phyloP scores from a whole-genome alignment of 1,284 basidiomycete species.

The Naganishia cerealis region DNA sequence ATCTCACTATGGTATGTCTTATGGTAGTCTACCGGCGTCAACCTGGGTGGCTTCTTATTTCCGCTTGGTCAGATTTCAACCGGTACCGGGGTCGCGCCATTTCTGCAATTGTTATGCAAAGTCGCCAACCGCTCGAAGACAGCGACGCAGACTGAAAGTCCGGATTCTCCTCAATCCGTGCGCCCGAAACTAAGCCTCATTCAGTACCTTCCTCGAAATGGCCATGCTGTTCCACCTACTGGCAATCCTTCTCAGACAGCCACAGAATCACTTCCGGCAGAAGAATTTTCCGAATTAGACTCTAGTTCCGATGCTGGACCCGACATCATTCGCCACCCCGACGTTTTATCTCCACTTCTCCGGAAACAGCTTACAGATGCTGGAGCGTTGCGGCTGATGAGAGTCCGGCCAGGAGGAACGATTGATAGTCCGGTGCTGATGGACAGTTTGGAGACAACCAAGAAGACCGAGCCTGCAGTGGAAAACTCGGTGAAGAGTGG shows the following conservation, averaged over 20 bases:
- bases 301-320: conserved; percentile 17
- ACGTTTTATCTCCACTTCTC: conserved; percentile 8
- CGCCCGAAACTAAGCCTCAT: conserved; percentile 39
- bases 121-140: conserved; percentile 30
- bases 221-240: not conserved
- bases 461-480: not conserved
- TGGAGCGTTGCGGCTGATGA: not conserved
- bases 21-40: not conserved
- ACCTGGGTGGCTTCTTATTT: not conserved
- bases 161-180: not conserved
- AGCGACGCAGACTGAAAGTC: conserved; percentile 1
- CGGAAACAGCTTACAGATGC: not conserved
- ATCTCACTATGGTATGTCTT: conserved; percentile 47
- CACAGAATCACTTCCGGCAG: conserved; percentile 10
- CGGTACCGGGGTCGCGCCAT: conserved; percentile 52
- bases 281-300: conserved; percentile 9
- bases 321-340: conserved; percentile 21
- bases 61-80: conserved; percentile 45
- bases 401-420: conserved; percentile 3
- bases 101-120: conserved; percentile 51
- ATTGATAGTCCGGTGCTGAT: not conserved
- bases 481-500: too few relatives aligned
- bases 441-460: not conserved
- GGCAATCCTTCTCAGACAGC: not conserved
- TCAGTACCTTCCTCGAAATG: conserved; percentile 38